Conservation (phyloP, 1,284 basidiomycete genomes). For the Malassezia brasiliensis region DNA sequence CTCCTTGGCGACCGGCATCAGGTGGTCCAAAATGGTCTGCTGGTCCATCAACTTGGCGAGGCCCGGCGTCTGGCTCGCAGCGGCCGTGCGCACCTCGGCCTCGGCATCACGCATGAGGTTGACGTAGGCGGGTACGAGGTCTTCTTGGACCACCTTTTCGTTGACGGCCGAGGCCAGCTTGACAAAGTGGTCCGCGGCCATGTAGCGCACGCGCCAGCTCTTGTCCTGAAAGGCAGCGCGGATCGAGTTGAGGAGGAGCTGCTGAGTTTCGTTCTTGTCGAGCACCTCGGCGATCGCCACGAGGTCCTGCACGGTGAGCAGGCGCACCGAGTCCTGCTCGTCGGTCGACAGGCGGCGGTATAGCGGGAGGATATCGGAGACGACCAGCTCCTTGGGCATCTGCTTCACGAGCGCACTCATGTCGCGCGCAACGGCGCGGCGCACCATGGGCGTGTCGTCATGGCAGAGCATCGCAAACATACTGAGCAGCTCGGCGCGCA, state of each 20-base stretch:
- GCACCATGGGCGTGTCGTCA: conserved; percentile 98
- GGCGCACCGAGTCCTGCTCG: conserved; percentile 94
- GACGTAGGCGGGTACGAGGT: conserved; percentile 85
- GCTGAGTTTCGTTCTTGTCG: conserved; percentile 75
- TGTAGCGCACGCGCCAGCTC: conserved; percentile 97
- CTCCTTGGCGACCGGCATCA: conserved; percentile 94
- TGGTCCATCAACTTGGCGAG: conserved; percentile 90
- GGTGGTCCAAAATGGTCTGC: conserved; percentile 81
- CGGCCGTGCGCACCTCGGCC: conserved; percentile 94
- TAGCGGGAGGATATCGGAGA: conserved; percentile 75
- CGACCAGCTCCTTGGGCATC: conserved; percentile 51
- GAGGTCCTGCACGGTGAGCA: conserved; percentile 89
- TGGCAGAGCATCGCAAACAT: conserved; percentile 72
- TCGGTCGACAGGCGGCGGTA: conserved; percentile 90
- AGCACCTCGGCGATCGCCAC: conserved; percentile 84
- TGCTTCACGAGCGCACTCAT: conserved; percentile 56
- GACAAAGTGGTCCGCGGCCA: conserved; percentile 97
- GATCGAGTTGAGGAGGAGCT: conserved; percentile 71
- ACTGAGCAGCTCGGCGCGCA: conserved; percentile 82
- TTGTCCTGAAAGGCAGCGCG: conserved; percentile 79
- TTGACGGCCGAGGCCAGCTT: conserved; percentile 77
- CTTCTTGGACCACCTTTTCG: conserved; percentile 80
- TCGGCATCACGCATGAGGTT: conserved; percentile 95
- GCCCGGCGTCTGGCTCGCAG: conserved; percentile 89
- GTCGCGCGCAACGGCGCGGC: conserved; percentile 90